These are phyloP conservation scores for Butyriboletus loyo DNA, from an alignment of 768 basidiomycete genomes.

Conservation along the genomic window DNA sequence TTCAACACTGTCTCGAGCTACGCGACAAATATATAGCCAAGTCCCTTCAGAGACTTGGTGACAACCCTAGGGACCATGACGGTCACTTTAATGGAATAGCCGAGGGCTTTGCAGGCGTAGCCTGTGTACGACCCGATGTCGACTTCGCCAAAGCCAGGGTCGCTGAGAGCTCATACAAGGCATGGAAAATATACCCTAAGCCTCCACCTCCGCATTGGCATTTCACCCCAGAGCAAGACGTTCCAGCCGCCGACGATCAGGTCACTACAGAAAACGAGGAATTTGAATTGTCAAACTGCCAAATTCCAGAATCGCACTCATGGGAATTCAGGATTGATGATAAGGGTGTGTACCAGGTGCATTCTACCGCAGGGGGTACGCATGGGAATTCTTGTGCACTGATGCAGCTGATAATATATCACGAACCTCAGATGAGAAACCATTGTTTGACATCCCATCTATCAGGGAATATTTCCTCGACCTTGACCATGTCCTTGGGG, in stretches of 20 bases:
- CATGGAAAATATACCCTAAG: conserved; percentile 89
- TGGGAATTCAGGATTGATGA: conserved; percentile 76
- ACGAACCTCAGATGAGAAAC: conserved; percentile 40
- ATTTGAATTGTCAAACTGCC: conserved; percentile 69
- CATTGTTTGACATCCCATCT: conserved; percentile 74
- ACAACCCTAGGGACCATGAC: conserved; percentile 92
- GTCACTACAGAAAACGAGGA: conserved; percentile 36
- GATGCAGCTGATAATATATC: not conserved
- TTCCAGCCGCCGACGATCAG: conserved; percentile 40
- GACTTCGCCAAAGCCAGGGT: conserved; percentile 31
- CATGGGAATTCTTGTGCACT: not conserved
- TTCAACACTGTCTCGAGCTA: conserved; percentile 83
- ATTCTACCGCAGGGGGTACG: conserved; percentile 34
- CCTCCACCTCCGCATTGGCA: conserved; percentile 98
- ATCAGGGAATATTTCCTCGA: conserved; percentile 96
- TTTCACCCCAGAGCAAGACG: conserved; percentile 56
- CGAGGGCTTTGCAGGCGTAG: conserved; percentile 59
- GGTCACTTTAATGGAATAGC: conserved; percentile 67
- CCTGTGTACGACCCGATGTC: conserved; percentile 64
- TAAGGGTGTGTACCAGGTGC: conserved; percentile 90
- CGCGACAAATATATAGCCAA: conserved; percentile 93
- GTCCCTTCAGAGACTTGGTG: conserved; percentile 89
- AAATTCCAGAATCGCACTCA: conserved; percentile 64
- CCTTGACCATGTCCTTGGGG: conserved; percentile 84
- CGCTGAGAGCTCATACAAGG: conserved; percentile 37